Base-by-base conservation (phyloP, 2,329 filamentous ascomycete genomes). In the Daldinia sp. region DNA sequence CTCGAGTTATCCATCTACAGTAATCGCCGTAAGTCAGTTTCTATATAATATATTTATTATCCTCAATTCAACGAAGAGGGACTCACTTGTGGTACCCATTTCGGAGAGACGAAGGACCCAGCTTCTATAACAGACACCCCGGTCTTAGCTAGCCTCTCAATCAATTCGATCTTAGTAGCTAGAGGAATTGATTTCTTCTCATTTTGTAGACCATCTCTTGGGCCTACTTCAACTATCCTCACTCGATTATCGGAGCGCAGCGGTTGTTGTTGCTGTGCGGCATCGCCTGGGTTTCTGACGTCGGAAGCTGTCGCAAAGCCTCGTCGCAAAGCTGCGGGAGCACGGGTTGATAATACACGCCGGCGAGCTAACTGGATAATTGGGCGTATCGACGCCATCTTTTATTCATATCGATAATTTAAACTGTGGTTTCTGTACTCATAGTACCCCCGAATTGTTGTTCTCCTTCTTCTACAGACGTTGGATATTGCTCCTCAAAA, bases 1-100 rank as follows among this genome's bases (percentile, higher is more conserved):
- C 88, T 87, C 1, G 93, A 94, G 75, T 92, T 91, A 71, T 90
- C 90, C 92, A 95, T 94, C 90, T 93, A 53, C 1, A 67, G n/a
- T 23, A 53, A 20, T 33, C 26, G n/a, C 9, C 33, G 7, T 1
- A 42, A 37, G 64, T 33, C 70, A 30, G 74, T 70, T 13, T 74
- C 60, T 4, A 50, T 54, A 33, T 5, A 23, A 13, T 39, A n/a
- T 15, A 13, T 9, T 44, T 26, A 66, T 23, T 33, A 68, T 56
- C 23, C 28, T 5, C 12, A 26, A 35, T 33, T 7, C n/a, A 13
- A 33, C n/a, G 70, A 35, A 30, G 20, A 23, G 20, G 20, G 0
- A 59, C 73, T 54, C 56, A 90, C 88, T 82, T 92, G 90, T 2
- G 90, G 90, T 2, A 90, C 85, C 81, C 87, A 90, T 82, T 87